Conservation (phyloP, 768 basidiomycete species). For the Tulasnella sp. region DNA sequence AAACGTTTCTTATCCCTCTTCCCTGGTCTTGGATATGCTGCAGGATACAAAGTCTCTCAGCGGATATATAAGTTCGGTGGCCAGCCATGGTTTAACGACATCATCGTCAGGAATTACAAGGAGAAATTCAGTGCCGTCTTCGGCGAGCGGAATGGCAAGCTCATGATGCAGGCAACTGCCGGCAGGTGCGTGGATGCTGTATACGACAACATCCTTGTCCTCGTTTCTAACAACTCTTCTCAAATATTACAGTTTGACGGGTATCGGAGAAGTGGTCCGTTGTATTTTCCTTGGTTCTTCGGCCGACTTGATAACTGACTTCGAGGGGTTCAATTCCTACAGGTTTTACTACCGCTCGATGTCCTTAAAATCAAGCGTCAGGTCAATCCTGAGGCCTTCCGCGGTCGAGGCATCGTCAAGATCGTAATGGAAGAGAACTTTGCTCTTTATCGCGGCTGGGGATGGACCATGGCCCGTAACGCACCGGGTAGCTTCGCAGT, state of each 20-base stretch:
- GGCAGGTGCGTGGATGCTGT: constrained; percentile 62
- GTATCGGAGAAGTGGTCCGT: constrained; percentile 89
- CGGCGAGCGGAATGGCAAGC: constrained; percentile 91
- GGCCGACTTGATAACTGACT: background rate
- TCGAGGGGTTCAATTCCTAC: constrained; percentile 2
- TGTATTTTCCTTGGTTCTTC: background rate
- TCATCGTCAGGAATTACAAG: constrained; percentile 79
- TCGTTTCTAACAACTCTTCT: background rate
- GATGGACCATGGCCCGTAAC: constrained; percentile 98
- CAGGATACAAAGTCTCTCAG: constrained; percentile 94
- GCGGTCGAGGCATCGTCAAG: constrained; percentile 82
- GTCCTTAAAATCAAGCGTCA: constrained; percentile 98
- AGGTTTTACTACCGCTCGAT: constrained; percentile 93
- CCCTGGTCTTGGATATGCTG: constrained; percentile 96
- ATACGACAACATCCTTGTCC: background rate
- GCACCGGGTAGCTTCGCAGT: constrained; percentile 95
- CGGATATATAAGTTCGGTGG: constrained; percentile 98
- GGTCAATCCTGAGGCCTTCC: constrained; percentile 97
- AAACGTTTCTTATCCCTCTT: constrained; percentile 86
- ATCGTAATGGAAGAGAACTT: constrained; percentile 91
- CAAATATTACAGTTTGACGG: constrained; percentile 47
- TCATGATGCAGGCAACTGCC: constrained; percentile 92
- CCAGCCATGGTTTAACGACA: constrained; percentile 95
- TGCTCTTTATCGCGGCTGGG: constrained; percentile 93
- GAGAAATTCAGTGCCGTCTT: constrained; percentile 75